Conservation (phyloP, 257 asterid genomes). For the Nicotiana sylvestris region DNA sequence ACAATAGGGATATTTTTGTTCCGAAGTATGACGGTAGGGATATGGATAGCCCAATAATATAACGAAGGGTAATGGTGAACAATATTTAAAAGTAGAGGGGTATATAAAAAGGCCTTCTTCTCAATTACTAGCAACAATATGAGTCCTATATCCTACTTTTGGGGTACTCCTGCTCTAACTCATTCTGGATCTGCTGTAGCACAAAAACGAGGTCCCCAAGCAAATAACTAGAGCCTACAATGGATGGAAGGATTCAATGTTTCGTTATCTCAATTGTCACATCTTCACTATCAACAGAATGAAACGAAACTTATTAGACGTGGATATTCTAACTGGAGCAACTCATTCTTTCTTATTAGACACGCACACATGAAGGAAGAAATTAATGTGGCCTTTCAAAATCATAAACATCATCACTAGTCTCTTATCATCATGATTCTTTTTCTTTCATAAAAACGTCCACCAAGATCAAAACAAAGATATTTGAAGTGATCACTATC, state of each 20-base stretch:
- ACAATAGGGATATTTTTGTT: too few species aligned
- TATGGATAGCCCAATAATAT: too few species aligned
- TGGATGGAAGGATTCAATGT: slow-evolving; percentile 81
- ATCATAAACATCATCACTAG: neutral
- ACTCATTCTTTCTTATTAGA: too few species aligned
- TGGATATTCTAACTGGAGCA: too few species aligned
- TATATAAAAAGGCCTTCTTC: slow-evolving; percentile 12
- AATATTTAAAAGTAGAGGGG: too few species aligned
- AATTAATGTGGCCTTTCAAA: neutral
- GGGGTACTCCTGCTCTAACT: slow-evolving; percentile 70
- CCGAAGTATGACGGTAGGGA: too few species aligned
- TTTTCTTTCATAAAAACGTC: too few species aligned
- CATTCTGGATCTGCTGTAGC: slow-evolving; percentile 31
- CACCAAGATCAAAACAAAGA: too few species aligned
- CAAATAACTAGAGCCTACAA: slow-evolving; percentile 21
- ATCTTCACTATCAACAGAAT: slow-evolving; percentile 16
- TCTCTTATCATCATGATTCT: too few species aligned
- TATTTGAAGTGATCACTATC: too few species aligned
- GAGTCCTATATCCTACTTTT: slow-evolving; percentile 62
- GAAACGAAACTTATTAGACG: too few species aligned
- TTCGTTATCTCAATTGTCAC: slow-evolving; percentile 29
- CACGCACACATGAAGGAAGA: neutral
- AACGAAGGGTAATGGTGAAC: too few species aligned
- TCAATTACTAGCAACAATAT: neutral
- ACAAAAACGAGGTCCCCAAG: neutral